phyloP scores from a whole-genome alignment of 257 asterid genomes.

The Datura wrightii region DNA sequence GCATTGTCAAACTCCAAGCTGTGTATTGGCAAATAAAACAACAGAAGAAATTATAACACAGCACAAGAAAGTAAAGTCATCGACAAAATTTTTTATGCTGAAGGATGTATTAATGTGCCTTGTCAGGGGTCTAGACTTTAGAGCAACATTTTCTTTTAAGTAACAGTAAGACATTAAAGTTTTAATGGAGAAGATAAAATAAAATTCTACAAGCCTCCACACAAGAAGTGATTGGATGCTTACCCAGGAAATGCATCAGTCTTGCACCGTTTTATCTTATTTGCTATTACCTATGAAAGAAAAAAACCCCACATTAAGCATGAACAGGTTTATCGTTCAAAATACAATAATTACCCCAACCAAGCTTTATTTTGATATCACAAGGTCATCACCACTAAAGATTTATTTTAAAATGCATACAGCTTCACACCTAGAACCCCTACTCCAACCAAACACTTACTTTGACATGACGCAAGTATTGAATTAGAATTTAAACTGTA shows the following conservation, averaged over 20 bases:
- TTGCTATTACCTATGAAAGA: slow-evolving; percentile 71
- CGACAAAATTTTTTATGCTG: not conserved
- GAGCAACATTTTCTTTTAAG: slow-evolving; percentile 17
- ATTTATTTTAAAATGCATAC: not conserved
- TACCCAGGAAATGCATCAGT: slow-evolving; percentile 89
- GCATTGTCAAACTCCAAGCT: slow-evolving; percentile 92
- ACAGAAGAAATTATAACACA: slow-evolving; percentile 30
- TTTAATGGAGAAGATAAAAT: slow-evolving; percentile 11
- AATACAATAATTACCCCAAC: not conserved
- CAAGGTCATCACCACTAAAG: not conserved
- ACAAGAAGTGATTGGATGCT: slow-evolving; percentile 34
- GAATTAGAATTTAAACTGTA: slow-evolving; percentile 13
- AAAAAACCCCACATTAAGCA: slow-evolving; percentile 8
- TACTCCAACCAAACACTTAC: not conserved
- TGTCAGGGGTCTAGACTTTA: not conserved
- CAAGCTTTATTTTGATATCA: not conserved
- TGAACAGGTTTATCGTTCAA: not conserved
- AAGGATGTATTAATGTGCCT: not conserved
- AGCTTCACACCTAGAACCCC: slow-evolving; percentile 4
- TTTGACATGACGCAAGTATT: slow-evolving; percentile 21
- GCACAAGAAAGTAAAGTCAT: slow-evolving; percentile 26
- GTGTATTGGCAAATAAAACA: slow-evolving; percentile 37
- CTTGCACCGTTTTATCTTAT: slow-evolving; percentile 95
- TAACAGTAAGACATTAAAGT: not conserved
- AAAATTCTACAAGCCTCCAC: not conserved